These are phyloP conservation scores for Diaporthe vaccinii DNA, from an alignment of 2,329 filamentous ascomycete species.

Conservation along the genomic window DNA sequence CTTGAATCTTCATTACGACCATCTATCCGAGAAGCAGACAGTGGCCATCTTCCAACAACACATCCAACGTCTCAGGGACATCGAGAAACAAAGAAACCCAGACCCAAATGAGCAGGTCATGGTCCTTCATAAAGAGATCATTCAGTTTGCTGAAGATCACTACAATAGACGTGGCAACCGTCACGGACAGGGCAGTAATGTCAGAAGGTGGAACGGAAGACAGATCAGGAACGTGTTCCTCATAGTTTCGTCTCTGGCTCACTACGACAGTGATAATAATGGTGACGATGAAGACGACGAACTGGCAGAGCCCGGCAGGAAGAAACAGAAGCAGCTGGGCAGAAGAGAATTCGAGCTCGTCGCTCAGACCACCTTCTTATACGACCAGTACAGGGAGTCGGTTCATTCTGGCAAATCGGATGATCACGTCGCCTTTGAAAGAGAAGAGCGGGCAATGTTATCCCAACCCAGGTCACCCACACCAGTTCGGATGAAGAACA, in stretches of 20 bases:
- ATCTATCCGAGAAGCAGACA: constrained; percentile 32
- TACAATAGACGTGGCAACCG: not conserved
- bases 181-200: constrained; percentile 26
- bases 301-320: not conserved
- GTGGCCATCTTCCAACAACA: constrained; percentile 38
- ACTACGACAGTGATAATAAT: not conserved
- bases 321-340: constrained; percentile 22
- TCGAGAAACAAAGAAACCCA: constrained; percentile 4
- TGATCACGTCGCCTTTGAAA: not conserved
- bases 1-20: constrained; percentile 49
- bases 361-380: constrained; percentile 4
- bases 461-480: not conserved
- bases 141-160: constrained; percentile 23
- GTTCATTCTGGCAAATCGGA: constrained; percentile 14
- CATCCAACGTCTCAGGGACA: constrained; percentile 17
- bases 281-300: not conserved
- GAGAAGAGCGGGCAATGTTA: constrained; percentile 10
- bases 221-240: constrained; percentile 54
- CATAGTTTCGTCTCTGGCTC: constrained; percentile 43
- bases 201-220: constrained; percentile 49
- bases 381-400: constrained; percentile 23
- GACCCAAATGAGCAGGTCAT: constrained; percentile 41
- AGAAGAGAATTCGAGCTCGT: constrained; percentile 13
- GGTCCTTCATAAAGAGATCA: constrained; percentile 4
- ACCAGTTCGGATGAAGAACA: not conserved